Evolutionary conservation across 2,329 filamentous ascomycete genomes (phyloP).

Genomic region (Nothomitra cinnamomea): DNA sequence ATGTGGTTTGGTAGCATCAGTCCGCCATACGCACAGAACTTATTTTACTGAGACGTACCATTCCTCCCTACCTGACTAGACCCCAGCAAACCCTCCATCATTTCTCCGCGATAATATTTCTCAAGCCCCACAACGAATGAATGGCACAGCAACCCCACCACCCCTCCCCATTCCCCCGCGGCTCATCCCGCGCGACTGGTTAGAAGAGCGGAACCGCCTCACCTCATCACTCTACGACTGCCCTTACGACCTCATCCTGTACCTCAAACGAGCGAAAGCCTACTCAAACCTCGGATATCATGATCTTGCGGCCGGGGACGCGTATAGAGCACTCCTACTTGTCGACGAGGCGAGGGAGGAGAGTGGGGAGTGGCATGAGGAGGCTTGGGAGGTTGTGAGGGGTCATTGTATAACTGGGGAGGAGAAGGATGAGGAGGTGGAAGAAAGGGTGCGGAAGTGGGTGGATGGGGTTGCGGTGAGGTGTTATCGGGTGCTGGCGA

Average conservation of each 20-base stretch:
- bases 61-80: too few relatives aligned
- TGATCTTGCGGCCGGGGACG: conserved; percentile 77
- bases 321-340: conserved; percentile 76
- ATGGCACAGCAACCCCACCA: too few relatives aligned
- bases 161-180: not conserved
- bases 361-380: conserved; percentile 65
- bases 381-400: conserved; percentile 33
- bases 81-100: too few relatives aligned
- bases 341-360: conserved; percentile 67
- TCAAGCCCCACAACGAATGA: too few relatives aligned
- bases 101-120: too few relatives aligned
- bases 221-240: conserved; percentile 28
- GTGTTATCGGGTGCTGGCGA: conserved; percentile 20
- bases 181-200: not conserved
- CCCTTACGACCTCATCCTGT: conserved; percentile 34
- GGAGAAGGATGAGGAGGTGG: conserved; percentile 13
- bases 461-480: conserved; percentile 4
- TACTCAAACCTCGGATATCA: conserved; percentile 68
- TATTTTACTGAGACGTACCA: too few relatives aligned
- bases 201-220: conserved; percentile 33
- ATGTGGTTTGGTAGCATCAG: too few relatives aligned
- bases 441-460: not conserved
- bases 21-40: too few relatives aligned
- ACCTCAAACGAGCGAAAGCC: conserved; percentile 50
- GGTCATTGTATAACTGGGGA: conserved; percentile 5